phyloP scores from a whole-genome alignment of 1,284 basidiomycete genomes.

The Cryptococcus floricola region DNA sequence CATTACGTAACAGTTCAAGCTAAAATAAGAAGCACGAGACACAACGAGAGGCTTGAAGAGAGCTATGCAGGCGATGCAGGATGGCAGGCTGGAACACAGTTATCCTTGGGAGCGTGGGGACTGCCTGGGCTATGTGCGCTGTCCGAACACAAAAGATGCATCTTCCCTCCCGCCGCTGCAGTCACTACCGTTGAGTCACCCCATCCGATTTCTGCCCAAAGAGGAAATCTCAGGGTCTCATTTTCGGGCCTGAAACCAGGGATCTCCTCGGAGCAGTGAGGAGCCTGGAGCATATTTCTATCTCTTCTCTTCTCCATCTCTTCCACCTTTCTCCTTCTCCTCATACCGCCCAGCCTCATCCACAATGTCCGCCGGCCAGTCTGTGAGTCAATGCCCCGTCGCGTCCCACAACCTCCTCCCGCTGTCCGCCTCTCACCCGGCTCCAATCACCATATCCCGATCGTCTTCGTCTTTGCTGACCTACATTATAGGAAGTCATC shows the following conservation, averaged over 20 bases:
- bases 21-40: background rate
- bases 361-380: slow-evolving; percentile 7
- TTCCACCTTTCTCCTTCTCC: background rate
- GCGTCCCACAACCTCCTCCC: background rate
- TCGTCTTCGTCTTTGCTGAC: background rate
- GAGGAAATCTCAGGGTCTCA: background rate
- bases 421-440: background rate
- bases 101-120: background rate
- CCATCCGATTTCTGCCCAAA: too few species aligned
- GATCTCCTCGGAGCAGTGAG: background rate
- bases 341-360: slow-evolving; percentile 1
- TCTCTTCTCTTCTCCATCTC: background rate
- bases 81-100: too few species aligned
- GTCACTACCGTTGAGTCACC: too few species aligned
- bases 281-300: background rate
- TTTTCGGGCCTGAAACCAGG: too few species aligned
- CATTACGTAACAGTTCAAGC: background rate
- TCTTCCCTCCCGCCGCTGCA: background rate
- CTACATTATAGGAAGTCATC: slow-evolving; percentile 15
- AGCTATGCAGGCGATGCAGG: too few species aligned
- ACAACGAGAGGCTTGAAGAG: background rate
- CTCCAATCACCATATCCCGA: background rate
- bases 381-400: slow-evolving; percentile 1
- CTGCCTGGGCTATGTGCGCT: background rate
- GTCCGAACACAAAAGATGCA: background rate